Evolutionary conservation across 116 monocot species (phyloP), one percentile per base, ranked within the genome.

Genomic region (Posidonia oceanica): DNA sequence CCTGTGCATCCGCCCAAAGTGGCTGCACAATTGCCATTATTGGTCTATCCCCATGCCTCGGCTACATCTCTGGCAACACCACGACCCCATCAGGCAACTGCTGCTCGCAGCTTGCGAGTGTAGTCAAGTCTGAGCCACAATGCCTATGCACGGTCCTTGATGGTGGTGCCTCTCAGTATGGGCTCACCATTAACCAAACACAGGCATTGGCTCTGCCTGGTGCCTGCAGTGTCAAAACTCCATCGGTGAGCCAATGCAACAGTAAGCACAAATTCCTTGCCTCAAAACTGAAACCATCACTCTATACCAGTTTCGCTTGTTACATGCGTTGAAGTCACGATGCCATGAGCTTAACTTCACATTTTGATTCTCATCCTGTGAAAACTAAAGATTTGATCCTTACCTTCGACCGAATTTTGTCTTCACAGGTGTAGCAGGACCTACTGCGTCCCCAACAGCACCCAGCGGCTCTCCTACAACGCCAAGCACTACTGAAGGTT

Each of bases 161-260:
- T 40, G 78, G 68, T 3, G 69, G 69, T 12, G 61, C 52, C 3
- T 48, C 72, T 2, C 54, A 52, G 17, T 37, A 68, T 12, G 81
- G 85, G 6, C 12, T 78, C 54, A 75, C 22, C 22, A 8, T 83
- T 56, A 75, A 86, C 69, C 56, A 60, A 54, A 77, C 74, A 4
- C 73, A 69, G 54, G 83, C 86, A 11, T 38, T 80, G 1, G 61
- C 74, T 54, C 83, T 86, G 15, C 86, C 86, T 29, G 69, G 54
- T 22, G 80, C 77, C 5, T 83, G 86, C 78, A 73, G 69, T 0
- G 61, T 86, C 73, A 18, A 75, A 39, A 64, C 79, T 7, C 86
- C 86, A 5, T 61, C 83, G 0, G 59, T 70, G 36, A 77, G 83
- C 67, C 60, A 64, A 8, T 83, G 83, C 83, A 75, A 77, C 17